Percentiles rank a stretch among this genome's conserved stretches.
These are phyloP conservation scores for Colletotrichum sp. DNA, from an alignment of 2,329 filamentous ascomycete genomes.

Conservation along the genomic window DNA sequence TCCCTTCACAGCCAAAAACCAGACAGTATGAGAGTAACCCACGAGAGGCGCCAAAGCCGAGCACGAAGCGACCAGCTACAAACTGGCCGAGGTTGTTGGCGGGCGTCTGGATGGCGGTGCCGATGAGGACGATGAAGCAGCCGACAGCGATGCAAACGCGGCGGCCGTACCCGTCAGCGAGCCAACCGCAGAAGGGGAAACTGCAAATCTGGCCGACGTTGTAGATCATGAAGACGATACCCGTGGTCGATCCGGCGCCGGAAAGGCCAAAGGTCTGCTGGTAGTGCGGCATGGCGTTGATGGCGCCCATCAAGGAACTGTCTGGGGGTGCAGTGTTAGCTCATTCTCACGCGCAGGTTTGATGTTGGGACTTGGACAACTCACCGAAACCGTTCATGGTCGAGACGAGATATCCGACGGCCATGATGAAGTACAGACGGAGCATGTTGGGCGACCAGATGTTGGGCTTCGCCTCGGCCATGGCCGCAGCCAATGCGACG, in stretches of 20 bases:
- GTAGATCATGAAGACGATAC: constrained; percentile 50
- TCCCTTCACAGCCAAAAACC: background rate
- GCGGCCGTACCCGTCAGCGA: constrained; percentile 54
- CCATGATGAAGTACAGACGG: constrained; percentile 30
- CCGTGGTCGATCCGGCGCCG: constrained; percentile 48
- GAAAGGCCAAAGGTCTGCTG: constrained; percentile 47
- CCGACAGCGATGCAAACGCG: constrained; percentile 56
- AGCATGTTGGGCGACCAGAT: constrained; percentile 38
- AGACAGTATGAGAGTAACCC: background rate
- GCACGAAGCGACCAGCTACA: constrained; percentile 30
- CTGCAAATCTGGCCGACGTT: constrained; percentile 52
- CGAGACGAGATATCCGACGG: constrained; percentile 29
- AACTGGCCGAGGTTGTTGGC: constrained; percentile 53
- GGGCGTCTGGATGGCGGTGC: constrained; percentile 47
- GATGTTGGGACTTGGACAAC: background rate
- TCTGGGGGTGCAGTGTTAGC: constrained; percentile 35
- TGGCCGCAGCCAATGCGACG: constrained; percentile 36
- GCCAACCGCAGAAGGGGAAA: constrained; percentile 52
- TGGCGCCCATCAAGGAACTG: constrained; percentile 38
- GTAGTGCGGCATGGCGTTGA: constrained; percentile 53
- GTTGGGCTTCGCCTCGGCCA: constrained; percentile 38
- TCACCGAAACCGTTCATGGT: constrained; percentile 34
- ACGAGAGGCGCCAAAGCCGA: constrained; percentile 60
- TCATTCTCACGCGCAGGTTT: background rate
- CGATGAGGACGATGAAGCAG: constrained; percentile 50